Conservation (phyloP, 2,329 filamentous ascomycete species). For the Sporothrix brasiliensis region DNA sequence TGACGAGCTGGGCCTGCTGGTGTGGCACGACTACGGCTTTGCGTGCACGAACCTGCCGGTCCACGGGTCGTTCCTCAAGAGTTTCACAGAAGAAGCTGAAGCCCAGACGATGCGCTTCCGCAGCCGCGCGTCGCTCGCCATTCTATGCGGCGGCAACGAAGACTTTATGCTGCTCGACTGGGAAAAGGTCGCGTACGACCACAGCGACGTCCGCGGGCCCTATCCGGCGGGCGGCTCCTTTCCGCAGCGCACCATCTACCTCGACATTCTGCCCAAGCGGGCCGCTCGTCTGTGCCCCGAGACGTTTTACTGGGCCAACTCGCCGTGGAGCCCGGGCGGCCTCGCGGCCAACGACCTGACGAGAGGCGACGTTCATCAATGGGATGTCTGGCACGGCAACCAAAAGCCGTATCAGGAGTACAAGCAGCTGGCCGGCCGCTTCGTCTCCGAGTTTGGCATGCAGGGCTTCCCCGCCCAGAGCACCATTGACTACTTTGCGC, state of each 20-base stretch:
- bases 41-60: conserved; percentile 69
- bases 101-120: conserved; percentile 73
- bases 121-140: conserved; percentile 83
- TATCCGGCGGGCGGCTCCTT: conserved; percentile 88
- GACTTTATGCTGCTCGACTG: conserved; percentile 86
- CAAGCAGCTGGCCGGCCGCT: conserved; percentile 82
- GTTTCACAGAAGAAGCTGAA: conserved; percentile 63
- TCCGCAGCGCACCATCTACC: conserved; percentile 90
- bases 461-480: conserved; percentile 83
- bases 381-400: conserved; percentile 94
- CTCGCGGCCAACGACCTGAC: conserved; percentile 74
- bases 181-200: conserved; percentile 74
- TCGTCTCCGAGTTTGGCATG: conserved; percentile 96
- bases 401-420: conserved; percentile 89
- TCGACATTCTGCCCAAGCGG: conserved; percentile 78
- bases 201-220: conserved; percentile 74
- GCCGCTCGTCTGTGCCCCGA: conserved; percentile 69
- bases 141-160: conserved; percentile 93
- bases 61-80: conserved; percentile 61
- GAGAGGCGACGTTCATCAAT: conserved; percentile 89
- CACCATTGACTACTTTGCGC: conserved; percentile 77
- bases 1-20: conserved; percentile 68
- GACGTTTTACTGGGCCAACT: conserved; percentile 80
- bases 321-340: conserved; percentile 74
- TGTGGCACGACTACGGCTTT: conserved; percentile 78